These are phyloP conservation scores for Mycena crocata DNA, from an alignment of 768 basidiomycete genomes.

Conservation along the genomic window DNA sequence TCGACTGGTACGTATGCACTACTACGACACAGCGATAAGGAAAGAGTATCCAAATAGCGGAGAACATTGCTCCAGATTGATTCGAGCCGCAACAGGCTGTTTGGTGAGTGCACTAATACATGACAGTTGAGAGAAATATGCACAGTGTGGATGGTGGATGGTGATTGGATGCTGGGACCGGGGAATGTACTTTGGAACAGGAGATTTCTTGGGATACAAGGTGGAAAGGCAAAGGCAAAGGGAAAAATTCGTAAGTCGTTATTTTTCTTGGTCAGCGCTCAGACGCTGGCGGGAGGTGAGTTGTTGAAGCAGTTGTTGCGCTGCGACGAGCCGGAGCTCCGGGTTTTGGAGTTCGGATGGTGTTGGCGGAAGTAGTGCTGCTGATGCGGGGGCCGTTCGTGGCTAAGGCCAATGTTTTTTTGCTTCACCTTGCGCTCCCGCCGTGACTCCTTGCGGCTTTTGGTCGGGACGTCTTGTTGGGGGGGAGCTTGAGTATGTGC, in stretches of 20 bases:
- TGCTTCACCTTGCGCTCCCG: slow-evolving; percentile 78
- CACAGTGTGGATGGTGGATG: slow-evolving; percentile 12
- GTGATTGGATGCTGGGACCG: slow-evolving; percentile 14
- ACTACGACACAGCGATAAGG: slow-evolving; percentile 10
- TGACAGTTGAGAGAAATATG: neutral
- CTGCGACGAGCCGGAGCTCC: slow-evolving; percentile 67
- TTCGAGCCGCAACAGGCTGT: neutral
- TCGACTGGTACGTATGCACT: too few species aligned
- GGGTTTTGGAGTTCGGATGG: slow-evolving; percentile 73
- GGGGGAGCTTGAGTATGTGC: slow-evolving; percentile 47
- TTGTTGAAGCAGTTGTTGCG: slow-evolving; percentile 50
- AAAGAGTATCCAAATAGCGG: slow-evolving; percentile 18
- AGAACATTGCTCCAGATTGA: slow-evolving; percentile 7
- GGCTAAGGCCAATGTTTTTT: slow-evolving; percentile 60
- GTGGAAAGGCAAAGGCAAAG: neutral
- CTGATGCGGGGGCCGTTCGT: slow-evolving; percentile 58
- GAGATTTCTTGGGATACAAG: slow-evolving; percentile 16
- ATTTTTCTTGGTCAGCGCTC: neutral
- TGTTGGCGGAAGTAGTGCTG: slow-evolving; percentile 68
- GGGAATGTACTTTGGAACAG: too few species aligned
- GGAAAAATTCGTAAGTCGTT: slow-evolving; percentile 1
- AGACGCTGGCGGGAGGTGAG: slow-evolving; percentile 33
- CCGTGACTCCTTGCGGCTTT: slow-evolving; percentile 72
- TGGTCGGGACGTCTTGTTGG: slow-evolving; percentile 55
- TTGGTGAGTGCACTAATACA: slow-evolving; percentile 13